phyloP scores from a whole-genome alignment of 306 rosid genomes.

The Castanea sativa region DNA sequence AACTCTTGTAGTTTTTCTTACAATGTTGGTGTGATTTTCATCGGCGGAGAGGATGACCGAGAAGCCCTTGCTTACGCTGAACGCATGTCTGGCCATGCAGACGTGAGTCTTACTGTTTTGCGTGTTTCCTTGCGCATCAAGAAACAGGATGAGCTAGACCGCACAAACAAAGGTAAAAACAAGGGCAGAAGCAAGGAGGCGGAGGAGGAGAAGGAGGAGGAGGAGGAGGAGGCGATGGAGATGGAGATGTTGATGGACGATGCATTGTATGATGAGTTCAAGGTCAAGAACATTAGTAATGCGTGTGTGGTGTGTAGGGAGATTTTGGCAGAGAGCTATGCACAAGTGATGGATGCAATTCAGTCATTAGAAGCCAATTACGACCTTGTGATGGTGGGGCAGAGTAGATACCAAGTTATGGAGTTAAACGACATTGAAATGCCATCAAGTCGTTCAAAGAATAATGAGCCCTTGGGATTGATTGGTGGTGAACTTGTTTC shows the following conservation, averaged over 20 bases:
- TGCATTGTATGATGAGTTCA: not conserved
- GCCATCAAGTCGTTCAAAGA: not conserved
- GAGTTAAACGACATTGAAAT: not conserved
- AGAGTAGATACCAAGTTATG: not conserved
- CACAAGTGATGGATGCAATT: not conserved
- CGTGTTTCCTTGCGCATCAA: not conserved
- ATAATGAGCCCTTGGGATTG: not conserved
- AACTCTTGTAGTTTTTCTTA: not conserved
- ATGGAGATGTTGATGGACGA: not conserved
- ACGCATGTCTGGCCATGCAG: not conserved
- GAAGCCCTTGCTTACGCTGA: constrained; percentile 48
- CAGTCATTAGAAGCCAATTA: not conserved
- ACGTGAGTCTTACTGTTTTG: not conserved
- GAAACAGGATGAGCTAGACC: not conserved
- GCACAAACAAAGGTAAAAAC: too few relatives aligned
- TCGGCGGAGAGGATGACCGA: constrained; percentile 60
- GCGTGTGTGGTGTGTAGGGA: not conserved
- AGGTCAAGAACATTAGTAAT: not conserved
- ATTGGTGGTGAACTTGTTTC: not conserved
- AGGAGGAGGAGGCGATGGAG: not conserved
- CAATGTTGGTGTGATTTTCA: constrained; percentile 40
- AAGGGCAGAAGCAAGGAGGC: too few relatives aligned
- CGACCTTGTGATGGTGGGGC: not conserved
- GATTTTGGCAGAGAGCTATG: not conserved
- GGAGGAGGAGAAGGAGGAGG: too few relatives aligned